Percentiles rank a stretch among this genome's conserved stretches.
Evolutionary conservation across 768 basidiomycete species (phyloP).

Genomic region (Boletellus emodensis): DNA sequence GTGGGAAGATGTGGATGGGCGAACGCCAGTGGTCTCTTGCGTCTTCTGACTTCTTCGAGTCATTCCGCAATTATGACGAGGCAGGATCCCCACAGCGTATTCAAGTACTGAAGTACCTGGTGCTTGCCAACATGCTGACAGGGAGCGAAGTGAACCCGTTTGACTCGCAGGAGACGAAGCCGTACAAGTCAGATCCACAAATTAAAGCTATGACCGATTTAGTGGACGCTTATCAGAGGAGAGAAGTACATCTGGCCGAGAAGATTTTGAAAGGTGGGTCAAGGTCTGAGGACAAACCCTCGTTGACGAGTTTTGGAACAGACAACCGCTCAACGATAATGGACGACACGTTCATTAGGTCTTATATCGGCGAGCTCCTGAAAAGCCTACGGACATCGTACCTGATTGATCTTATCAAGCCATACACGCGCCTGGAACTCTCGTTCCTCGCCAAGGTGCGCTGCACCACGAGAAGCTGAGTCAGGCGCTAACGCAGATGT

Average conservation of each 20-base stretch:
- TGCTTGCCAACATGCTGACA: conserved; percentile 96
- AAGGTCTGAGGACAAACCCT: neutral
- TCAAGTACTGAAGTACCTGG: conserved; percentile 97
- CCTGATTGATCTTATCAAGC: conserved; percentile 96
- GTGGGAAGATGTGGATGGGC: conserved; percentile 99
- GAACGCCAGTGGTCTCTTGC: conserved; percentile 99
- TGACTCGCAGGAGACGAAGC: conserved; percentile 99
- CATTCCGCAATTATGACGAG: conserved; percentile 98
- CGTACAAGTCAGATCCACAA: conserved; percentile 92
- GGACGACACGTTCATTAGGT: conserved; percentile 90
- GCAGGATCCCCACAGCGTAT: conserved; percentile 95
- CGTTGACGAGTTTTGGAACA: conserved; percentile 27
- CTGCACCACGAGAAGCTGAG: neutral
- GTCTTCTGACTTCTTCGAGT: conserved; percentile 98
- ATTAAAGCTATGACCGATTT: conserved; percentile 98
- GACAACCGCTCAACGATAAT: conserved; percentile 95
- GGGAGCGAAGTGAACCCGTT: conserved; percentile 99
- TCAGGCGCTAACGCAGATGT: conserved; percentile 1
- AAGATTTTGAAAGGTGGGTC: conserved; percentile 81
- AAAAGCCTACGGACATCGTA: conserved; percentile 94
- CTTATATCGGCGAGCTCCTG: conserved; percentile 95
- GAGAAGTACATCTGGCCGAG: conserved; percentile 97
- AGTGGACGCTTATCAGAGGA: conserved; percentile 92
- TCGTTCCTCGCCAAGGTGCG: conserved; percentile 86
- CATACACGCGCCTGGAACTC: conserved; percentile 92